Percentiles rank a stretch among this genome's conserved stretches.
These are phyloP conservation scores for Calycina herbarum DNA, from an alignment of 2,329 filamentous ascomycete genomes.

Conservation along the genomic window DNA sequence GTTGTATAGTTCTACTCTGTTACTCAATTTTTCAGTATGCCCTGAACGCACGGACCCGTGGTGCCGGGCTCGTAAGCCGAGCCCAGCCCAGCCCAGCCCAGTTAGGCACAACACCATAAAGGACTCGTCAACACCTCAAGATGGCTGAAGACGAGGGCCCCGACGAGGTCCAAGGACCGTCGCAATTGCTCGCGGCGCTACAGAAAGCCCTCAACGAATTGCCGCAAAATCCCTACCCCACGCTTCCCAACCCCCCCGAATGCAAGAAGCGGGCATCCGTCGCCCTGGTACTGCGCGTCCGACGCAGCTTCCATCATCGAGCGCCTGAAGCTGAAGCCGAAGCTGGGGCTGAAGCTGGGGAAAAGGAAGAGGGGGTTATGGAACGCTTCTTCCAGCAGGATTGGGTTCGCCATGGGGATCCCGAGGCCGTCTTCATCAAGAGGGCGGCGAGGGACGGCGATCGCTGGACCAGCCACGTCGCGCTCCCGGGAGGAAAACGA, in stretches of 20 bases:
- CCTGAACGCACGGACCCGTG: too few species aligned
- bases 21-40: too few species aligned
- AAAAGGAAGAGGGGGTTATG: too few species aligned
- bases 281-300: constrained; percentile 62
- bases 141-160: not conserved
- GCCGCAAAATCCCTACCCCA: constrained; percentile 47
- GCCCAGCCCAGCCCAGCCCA: too few species aligned
- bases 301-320: constrained; percentile 56
- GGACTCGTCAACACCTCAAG: not conserved
- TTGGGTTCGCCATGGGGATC: constrained; percentile 66
- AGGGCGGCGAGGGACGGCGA: constrained; percentile 64
- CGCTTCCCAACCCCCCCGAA: constrained; percentile 45
- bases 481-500: constrained; percentile 65
- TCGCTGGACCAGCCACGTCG: constrained; percentile 69
- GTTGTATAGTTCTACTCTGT: too few species aligned
- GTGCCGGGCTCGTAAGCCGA: too few species aligned
- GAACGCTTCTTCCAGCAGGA: constrained; percentile 60
- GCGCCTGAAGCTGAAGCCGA: constrained; percentile 38
- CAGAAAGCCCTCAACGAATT: constrained; percentile 37
- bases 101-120: too few species aligned
- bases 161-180: not conserved
- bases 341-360: too few species aligned
- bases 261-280: constrained; percentile 57
- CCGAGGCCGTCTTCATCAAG: constrained; percentile 72
- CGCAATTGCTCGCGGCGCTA: constrained; percentile 34